Evolutionary conservation across 2,329 filamentous ascomycete genomes (phyloP), one percentile per base, ranked within the genome.

Genomic region (Whalleya microplaca): DNA sequence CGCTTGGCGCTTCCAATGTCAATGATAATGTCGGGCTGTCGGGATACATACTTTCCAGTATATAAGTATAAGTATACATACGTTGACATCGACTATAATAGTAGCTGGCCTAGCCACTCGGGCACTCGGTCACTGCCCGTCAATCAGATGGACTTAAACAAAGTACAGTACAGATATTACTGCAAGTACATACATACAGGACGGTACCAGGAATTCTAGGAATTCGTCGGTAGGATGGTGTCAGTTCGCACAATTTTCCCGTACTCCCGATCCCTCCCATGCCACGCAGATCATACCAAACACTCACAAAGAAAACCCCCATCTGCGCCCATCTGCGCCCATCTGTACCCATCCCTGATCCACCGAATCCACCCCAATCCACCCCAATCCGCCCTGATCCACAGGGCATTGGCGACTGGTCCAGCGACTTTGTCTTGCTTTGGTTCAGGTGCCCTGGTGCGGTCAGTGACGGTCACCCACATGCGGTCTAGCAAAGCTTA

Each of bases 161-260:
- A n/a, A n/a, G n/a, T n/a, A n/a, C n/a, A n/a, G n/a, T n/a, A n/a
- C n/a, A n/a, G n/a, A n/a, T n/a, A n/a, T n/a, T n/a, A n/a, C n/a
- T n/a, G n/a, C n/a, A n/a, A n/a, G n/a, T n/a, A n/a, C n/a, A n/a
- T n/a, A n/a, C n/a, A n/a, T n/a, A n/a, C n/a, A n/a, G n/a, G n/a
- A n/a, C n/a, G n/a, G n/a, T n/a, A n/a, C n/a, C n/a, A n/a, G n/a
- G n/a, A n/a, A n/a, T n/a, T n/a, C n/a, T n/a, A n/a, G n/a, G n/a
- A n/a, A n/a, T n/a, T n/a, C n/a, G n/a, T n/a, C n/a, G n/a, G n/a
- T n/a, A n/a, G n/a, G 23, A 63, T 61, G 58, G 61, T 63, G 61
- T 63, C 58, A 63, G 61, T 59, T 61, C 61, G 61, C 61, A 61
- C 61, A 29, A 61, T 61, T 63, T 61, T 63, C 61, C 61, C 61